Evolutionary conservation across 192 early-diverging fungal genomes (phyloP).

Genomic region (Spizellomyces sp.): DNA sequence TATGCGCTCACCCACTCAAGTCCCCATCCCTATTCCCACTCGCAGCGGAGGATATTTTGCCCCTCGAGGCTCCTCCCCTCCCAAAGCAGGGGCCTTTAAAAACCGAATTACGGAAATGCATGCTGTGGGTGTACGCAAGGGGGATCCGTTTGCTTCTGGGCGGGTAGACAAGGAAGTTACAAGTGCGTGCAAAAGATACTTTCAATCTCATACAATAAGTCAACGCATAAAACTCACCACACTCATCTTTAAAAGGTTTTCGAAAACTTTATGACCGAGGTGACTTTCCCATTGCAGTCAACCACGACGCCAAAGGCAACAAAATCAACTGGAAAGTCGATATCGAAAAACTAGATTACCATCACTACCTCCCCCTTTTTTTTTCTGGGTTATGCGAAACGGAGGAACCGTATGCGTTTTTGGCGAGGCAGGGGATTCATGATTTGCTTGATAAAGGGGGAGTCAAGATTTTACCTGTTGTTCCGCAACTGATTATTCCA

Average conservation of each 20-base stretch:
- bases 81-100: conserved; percentile 60
- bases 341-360: conserved; percentile 68
- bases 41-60: conserved; percentile 61
- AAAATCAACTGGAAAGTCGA: conserved; percentile 72
- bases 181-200: too few species aligned
- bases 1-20: too few species aligned
- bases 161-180: background rate
- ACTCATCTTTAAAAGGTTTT: conserved; percentile 41
- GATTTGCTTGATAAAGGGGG: conserved; percentile 65
- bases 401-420: conserved; percentile 64
- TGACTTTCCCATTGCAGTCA: conserved; percentile 65
- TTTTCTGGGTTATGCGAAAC: conserved; percentile 67
- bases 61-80: conserved; percentile 54
- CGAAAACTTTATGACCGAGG: conserved; percentile 63
- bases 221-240: background rate
- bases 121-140: conserved; percentile 8
- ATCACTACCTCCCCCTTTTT: conserved; percentile 68
- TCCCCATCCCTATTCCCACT: background rate
- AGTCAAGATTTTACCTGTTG: conserved; percentile 62
- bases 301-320: conserved; percentile 67
- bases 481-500: conserved; percentile 66
- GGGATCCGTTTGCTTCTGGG: conserved; percentile 13
- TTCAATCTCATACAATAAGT: too few species aligned
- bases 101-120: background rate
- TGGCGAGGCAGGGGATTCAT: conserved; percentile 65